phyloP scores from a whole-genome alignment of 495 filamentous ascomycete genomes.

The Neurospora intermedia region DNA sequence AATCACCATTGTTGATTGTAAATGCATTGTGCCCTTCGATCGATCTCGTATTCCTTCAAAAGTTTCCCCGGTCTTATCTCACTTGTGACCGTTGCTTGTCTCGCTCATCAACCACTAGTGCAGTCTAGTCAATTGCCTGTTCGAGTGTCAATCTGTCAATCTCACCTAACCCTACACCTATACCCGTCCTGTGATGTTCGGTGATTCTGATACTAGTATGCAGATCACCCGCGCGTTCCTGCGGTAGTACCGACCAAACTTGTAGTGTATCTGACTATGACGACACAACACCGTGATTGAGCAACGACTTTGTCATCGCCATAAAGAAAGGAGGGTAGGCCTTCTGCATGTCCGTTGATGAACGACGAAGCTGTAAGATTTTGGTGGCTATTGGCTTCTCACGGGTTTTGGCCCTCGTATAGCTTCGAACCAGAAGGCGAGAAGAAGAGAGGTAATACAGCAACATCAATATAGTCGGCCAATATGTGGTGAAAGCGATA shows the following conservation, averaged over 20 bases:
- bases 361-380: neutral
- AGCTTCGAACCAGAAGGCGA: neutral
- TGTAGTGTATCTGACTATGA: neutral
- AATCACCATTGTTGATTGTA: neutral
- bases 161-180: neutral
- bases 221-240: neutral
- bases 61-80: neutral
- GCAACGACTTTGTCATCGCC: neutral
- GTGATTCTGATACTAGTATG: neutral
- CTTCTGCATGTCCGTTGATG: neutral
- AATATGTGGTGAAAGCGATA: neutral
- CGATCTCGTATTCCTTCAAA: neutral
- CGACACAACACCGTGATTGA: neutral
- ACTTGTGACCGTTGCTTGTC: neutral
- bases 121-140: neutral
- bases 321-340: neutral
- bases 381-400: neutral
- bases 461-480: neutral
- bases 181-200: neutral
- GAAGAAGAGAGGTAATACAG: neutral
- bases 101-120: neutral
- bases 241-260: neutral
- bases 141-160: neutral
- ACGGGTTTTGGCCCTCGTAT: neutral
- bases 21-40: neutral